Evolutionary conservation across 345 rosid genomes (phyloP).

Genomic region (Sapria himalayana): DNA sequence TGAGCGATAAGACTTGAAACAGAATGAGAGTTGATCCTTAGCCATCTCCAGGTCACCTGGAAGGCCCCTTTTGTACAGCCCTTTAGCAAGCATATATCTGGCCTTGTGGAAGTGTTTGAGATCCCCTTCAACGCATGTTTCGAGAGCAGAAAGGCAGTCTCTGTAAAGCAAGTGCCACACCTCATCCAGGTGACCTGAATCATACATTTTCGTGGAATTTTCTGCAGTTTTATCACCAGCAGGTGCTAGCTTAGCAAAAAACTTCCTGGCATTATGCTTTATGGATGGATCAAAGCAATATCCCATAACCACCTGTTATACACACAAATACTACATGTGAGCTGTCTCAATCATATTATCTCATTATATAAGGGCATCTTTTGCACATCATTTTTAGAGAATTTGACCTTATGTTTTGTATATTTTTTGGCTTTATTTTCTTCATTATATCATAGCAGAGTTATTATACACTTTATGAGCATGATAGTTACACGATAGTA

Average conservation of each 20-base stretch:
- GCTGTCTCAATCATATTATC: too few species aligned
- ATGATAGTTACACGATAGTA: too few species aligned
- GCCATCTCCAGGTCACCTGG: constrained; percentile 70
- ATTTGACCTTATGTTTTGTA: too few species aligned
- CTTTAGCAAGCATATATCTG: constrained; percentile 87
- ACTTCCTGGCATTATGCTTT: constrained; percentile 32
- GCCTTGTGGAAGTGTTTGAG: constrained; percentile 97
- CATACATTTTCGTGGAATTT: constrained; percentile 19
- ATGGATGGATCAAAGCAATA: constrained; percentile 41
- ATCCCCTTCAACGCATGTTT: constrained; percentile 79
- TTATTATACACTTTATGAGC: too few species aligned
- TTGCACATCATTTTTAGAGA: neutral
- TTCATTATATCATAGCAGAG: too few species aligned
- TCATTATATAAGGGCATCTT: neutral
- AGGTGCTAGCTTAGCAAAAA: constrained; percentile 22
- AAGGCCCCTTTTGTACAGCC: constrained; percentile 51
- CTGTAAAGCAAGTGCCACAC: constrained; percentile 67
- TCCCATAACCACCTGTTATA: constrained; percentile 37
- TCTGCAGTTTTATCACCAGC: too few species aligned
- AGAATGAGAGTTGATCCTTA: constrained; percentile 83
- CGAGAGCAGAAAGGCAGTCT: constrained; percentile 80
- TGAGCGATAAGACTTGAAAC: constrained; percentile 83
- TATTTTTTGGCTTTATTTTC: too few species aligned
- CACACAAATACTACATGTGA: constrained; percentile 6
- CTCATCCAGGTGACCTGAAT: constrained; percentile 33